These are phyloP conservation scores for Serendipita sp. DNA, from an alignment of 768 basidiomycete genomes.

Conservation along the genomic window DNA sequence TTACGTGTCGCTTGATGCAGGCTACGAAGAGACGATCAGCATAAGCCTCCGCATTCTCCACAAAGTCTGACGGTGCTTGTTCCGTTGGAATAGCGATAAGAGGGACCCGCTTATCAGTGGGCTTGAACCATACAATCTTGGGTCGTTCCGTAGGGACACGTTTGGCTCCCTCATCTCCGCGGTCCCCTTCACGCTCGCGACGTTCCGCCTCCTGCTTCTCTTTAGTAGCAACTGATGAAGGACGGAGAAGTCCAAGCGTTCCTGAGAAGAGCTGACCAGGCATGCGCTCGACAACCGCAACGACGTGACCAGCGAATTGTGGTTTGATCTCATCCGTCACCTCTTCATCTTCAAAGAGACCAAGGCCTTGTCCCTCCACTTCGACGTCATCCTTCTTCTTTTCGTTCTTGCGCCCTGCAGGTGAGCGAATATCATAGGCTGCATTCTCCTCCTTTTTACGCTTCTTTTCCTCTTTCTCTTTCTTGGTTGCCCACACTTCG, in stretches of 20 bases:
- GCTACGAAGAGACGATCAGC: slow-evolving; percentile 87
- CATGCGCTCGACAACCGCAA: slow-evolving; percentile 99
- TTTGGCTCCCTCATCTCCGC: slow-evolving; percentile 58
- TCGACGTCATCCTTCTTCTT: slow-evolving; percentile 99
- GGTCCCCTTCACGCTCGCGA: slow-evolving; percentile 90
- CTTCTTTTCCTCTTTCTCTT: slow-evolving; percentile 99
- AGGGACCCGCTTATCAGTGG: slow-evolving; percentile 96
- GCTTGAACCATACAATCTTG: slow-evolving; percentile 99
- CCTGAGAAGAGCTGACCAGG: slow-evolving; percentile 97
- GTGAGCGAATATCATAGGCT: slow-evolving; percentile 72
- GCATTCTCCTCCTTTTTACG: slow-evolving; percentile 99
- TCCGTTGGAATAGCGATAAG: slow-evolving; percentile 98
- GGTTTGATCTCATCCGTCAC: slow-evolving; percentile 98
- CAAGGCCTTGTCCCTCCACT: slow-evolving; percentile 94
- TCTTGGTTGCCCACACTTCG: slow-evolving; percentile 97
- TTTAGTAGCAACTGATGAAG: slow-evolving; percentile 92
- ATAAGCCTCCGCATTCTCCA: slow-evolving; percentile 86
- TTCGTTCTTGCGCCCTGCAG: slow-evolving; percentile 73
- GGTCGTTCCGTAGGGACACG: slow-evolving; percentile 72
- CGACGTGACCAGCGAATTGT: slow-evolving; percentile 96
- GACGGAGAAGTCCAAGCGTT: slow-evolving; percentile 84
- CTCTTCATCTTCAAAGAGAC: slow-evolving; percentile 96
- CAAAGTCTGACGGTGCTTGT: slow-evolving; percentile 91
- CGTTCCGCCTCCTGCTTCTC: slow-evolving; percentile 98
- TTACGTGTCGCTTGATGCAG: slow-evolving; percentile 93